Evolutionary conservation across 2,329 filamentous ascomycete genomes (phyloP).

Genomic region (Fusarium paranaense): DNA sequence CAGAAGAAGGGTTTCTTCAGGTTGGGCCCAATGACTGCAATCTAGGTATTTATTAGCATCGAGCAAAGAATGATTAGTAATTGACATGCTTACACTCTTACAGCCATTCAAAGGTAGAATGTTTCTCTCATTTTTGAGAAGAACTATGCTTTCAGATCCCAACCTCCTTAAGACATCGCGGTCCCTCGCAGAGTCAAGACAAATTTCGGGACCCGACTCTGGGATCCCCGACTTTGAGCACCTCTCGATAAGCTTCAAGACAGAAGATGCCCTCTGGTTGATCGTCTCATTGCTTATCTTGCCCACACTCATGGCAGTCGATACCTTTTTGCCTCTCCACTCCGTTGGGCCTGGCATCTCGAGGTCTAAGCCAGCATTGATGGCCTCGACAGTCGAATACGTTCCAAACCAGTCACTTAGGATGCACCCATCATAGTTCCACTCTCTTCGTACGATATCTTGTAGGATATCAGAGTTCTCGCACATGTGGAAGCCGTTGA

Average conservation of each 20-base stretch:
- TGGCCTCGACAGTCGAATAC: slow-evolving; percentile 64
- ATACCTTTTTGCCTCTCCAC: slow-evolving; percentile 62
- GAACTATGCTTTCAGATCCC: slow-evolving; percentile 76
- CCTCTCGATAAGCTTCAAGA: slow-evolving; percentile 70
- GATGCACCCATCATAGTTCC: slow-evolving; percentile 67
- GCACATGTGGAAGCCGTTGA: slow-evolving; percentile 67
- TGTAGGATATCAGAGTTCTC: slow-evolving; percentile 64
- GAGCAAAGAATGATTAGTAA: accelerated
- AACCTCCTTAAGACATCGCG: slow-evolving; percentile 71
- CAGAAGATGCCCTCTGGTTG: slow-evolving; percentile 67
- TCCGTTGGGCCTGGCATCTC: slow-evolving; percentile 70
- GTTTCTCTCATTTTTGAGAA: slow-evolving; percentile 77
- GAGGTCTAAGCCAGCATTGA: slow-evolving; percentile 66
- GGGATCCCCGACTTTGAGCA: slow-evolving; percentile 64
- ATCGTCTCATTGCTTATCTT: slow-evolving; percentile 67
- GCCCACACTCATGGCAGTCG: slow-evolving; percentile 64
- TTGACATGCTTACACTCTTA: slow-evolving; percentile 60
- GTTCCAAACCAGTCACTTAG: slow-evolving; percentile 68
- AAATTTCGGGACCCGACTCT: slow-evolving; percentile 65
- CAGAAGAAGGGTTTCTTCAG: slow-evolving; percentile 68
- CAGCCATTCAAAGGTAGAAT: slow-evolving; percentile 72
- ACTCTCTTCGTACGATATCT: slow-evolving; percentile 64
- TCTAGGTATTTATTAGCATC: neutral
- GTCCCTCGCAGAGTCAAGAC: slow-evolving; percentile 69
- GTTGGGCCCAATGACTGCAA: slow-evolving; percentile 66